Evolutionary conservation across 495 filamentous ascomycete genomes (phyloP), one percentile per base, ranked within the genome.

Genomic region (Trichoderma reesei): DNA sequence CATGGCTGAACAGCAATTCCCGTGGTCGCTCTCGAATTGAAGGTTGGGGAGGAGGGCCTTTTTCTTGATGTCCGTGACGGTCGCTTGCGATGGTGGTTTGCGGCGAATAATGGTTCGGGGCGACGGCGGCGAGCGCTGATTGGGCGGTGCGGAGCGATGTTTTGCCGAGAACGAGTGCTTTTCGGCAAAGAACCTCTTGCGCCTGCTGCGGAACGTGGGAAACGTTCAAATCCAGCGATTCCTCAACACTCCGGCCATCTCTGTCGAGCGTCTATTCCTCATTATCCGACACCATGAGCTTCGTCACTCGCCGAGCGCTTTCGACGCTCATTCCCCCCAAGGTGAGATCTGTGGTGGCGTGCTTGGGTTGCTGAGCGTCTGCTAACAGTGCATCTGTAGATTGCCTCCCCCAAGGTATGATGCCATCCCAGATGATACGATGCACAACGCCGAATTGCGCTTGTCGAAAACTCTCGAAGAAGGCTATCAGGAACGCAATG

Each of bases 271-370:
- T 20, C 36, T 61, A 26, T 42, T 36, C 51, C 51, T 34, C 51
- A 2, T 34, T 9, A 34, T 56, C 76, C 76, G 74, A 74, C 84
- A 88, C 79, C 76, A 98, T 96, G 93, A 96, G 91, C 80, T 91
- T 84, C 85, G 85, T 94, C 71, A 82, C 84, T 70, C 88, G 88
- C 77, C 85, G 93, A 77, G 88, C 84, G 83, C 88, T 99, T 73
- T 97, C 95, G 72, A 96, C 95, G 83, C 84, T 99, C 74, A 96
- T 99, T 76, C 94, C 94, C 69, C 94, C 94, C 69, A 98, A 98
- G 89, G 92, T 93, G 85, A 67, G 84, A 69, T 51, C 67, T 62
- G 59, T 46, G n/a, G 41, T 20, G 60, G 37, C 20, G 34, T 48
- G 7, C 31, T 26, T 31, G 36, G 36, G 31, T 51, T 16, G 11